Evolutionary conservation across 164 flowering plant genomes (phyloP).

Genomic region (Euptelea pleiosperma): DNA sequence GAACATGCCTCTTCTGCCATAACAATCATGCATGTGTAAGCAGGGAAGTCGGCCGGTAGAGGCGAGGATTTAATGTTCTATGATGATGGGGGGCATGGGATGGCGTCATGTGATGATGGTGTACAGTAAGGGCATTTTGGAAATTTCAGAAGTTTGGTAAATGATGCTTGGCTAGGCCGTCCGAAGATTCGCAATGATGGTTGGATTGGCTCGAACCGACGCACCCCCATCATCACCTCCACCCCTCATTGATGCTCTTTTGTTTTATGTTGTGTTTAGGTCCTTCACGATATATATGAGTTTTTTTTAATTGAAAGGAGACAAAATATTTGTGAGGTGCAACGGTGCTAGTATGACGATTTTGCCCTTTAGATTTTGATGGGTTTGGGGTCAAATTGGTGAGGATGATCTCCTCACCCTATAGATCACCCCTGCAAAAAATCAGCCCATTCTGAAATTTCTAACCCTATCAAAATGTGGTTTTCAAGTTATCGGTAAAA

Average conservation of each 20-base stretch:
- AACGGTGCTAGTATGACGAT: too few relatives aligned
- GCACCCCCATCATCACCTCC: constrained; percentile 47
- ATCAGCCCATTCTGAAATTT: too few relatives aligned
- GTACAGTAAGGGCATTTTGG: constrained; percentile 9
- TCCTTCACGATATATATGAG: too few relatives aligned
- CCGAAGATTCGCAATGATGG: constrained; percentile 94
- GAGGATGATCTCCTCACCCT: too few relatives aligned
- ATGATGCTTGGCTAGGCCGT: constrained; percentile 72
- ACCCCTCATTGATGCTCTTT: constrained; percentile 42
- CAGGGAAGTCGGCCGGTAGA: constrained; percentile 42
- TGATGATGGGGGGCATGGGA: constrained; percentile 25
- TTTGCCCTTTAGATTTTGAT: too few relatives aligned
- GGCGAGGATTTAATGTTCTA: constrained; percentile 45
- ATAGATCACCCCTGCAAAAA: too few relatives aligned
- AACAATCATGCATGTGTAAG: constrained; percentile 89
- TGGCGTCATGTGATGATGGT: constrained; percentile 69
- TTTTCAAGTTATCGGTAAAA: too few relatives aligned
- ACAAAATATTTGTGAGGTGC: too few relatives aligned
- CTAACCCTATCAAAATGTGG: too few relatives aligned
- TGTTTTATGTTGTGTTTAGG: too few relatives aligned
- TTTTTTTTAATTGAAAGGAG: too few relatives aligned
- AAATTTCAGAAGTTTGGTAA: constrained; percentile 22
- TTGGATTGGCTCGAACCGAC: constrained; percentile 62
- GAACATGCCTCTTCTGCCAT: constrained; percentile 46
- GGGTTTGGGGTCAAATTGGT: too few relatives aligned